Percentiles rank a stretch among this genome's conserved stretches.
phyloP scores from a whole-genome alignment of 176 grass and related monocot genomes.

The Thinopyrum elongatum region DNA sequence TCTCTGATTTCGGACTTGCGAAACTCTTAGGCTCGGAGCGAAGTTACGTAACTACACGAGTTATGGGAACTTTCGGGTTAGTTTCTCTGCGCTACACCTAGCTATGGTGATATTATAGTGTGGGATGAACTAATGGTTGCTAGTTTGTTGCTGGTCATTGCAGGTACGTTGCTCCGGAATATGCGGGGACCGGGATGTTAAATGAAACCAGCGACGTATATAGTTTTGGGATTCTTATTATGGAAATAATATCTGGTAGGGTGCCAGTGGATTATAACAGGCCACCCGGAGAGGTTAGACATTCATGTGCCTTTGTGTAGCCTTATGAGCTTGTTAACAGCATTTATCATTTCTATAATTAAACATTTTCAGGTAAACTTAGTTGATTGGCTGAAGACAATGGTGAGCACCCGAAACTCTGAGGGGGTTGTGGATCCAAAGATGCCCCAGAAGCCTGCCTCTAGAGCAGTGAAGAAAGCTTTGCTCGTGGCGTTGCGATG shows the following conservation, averaged over 20 bases:
- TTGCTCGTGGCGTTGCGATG: slow-evolving; percentile 86
- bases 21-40: slow-evolving; percentile 74
- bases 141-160: slow-evolving; percentile 13
- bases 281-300: slow-evolving; percentile 78
- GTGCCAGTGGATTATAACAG: slow-evolving; percentile 90
- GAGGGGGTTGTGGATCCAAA: slow-evolving; percentile 88
- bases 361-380: slow-evolving; percentile 71
- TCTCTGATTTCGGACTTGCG: slow-evolving; percentile 94
- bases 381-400: slow-evolving; percentile 90
- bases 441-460: slow-evolving; percentile 68
- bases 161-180: slow-evolving; percentile 97
- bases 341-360: background rate
- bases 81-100: slow-evolving; percentile 5
- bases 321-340: background rate
- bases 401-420: slow-evolving; percentile 85
- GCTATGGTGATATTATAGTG: background rate
- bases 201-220: slow-evolving; percentile 97
- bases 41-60: slow-evolving; percentile 90
- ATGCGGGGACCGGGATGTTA: slow-evolving; percentile 94
- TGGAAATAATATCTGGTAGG: slow-evolving; percentile 91
- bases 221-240: slow-evolving; percentile 96
- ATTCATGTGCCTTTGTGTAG: background rate
- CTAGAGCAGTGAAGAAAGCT: slow-evolving; percentile 80
- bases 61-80: slow-evolving; percentile 99
- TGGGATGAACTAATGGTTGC: background rate